Evolutionary conservation across 2,329 filamentous ascomycete species (phyloP), one percentile per base, ranked within the genome.

Genomic region (Nemania diffusa): DNA sequence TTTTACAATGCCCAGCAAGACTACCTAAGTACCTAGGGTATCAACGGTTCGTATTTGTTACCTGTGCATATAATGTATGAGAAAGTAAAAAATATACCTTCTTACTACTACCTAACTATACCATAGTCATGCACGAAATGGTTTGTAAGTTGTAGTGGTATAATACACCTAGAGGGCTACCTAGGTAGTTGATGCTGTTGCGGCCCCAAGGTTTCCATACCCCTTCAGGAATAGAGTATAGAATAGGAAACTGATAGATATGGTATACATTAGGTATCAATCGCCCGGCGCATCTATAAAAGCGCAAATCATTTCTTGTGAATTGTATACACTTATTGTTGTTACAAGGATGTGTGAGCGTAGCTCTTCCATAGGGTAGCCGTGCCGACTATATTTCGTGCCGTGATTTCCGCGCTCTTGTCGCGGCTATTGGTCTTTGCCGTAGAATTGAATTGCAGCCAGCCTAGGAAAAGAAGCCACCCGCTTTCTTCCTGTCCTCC

Each of bases 401-500:
- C 20, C 3, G 42, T 22, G 42, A 1, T n/a, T 9, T 24, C 20
- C 20, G 2, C n/a, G 7, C 48, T 42, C 15, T 24, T 2, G 3
- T n/a, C 2, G 5, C 34, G 17, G 44, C 32, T 24, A 2, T 22
- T 22, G 5, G 17, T 46, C 48, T 22, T 22, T 51, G 20, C 37
- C 5, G 22, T 48, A 15, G 1, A 20, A 13, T 15, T 22, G n/a
- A 7, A 24, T 1, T n/a, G 13, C n/a, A n/a, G n/a, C n/a, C 9
- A 6, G 26, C 13, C 46, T 67, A 69, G 2, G 52, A 67, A 61
- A 62, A 63, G 32, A 62, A 55, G 34, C 64, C 29, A 15, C 67
- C 29, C 9, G 62, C 15, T 53, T 65, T 69, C 29, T 62, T 67
- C 44, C 42, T 68, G 50, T 69, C 64, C 17, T 62, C 67, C 24